Percentiles rank a stretch among this genome's conserved stretches.
These are phyloP conservation scores for Citrus hindsii DNA, from an alignment of 345 rosid species.

Conservation along the genomic window DNA sequence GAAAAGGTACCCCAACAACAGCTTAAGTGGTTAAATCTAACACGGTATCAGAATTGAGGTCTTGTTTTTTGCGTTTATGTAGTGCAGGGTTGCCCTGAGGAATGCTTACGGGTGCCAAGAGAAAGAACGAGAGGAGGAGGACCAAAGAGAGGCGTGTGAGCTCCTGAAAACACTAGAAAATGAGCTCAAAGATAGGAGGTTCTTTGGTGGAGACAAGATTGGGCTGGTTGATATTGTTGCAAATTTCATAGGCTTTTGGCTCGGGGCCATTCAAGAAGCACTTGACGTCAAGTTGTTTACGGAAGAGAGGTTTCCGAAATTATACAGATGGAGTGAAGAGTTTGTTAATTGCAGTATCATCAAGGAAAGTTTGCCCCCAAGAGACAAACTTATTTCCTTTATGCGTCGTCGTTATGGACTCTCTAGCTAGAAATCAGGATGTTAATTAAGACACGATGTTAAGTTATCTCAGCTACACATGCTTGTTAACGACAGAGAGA, in stretches of 20 bases:
- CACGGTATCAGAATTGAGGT: background rate
- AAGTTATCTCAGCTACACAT: background rate
- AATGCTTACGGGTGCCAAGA: slow-evolving; percentile 27
- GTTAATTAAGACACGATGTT: background rate
- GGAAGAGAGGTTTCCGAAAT: slow-evolving; percentile 40
- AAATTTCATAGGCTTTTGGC: slow-evolving; percentile 39
- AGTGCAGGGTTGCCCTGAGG: slow-evolving; percentile 36
- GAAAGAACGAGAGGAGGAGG: slow-evolving; percentile 29
- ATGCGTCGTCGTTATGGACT: background rate
- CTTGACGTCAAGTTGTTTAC: slow-evolving; percentile 38
- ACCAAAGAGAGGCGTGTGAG: slow-evolving; percentile 34
- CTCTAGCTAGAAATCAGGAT: background rate
- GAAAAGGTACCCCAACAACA: slow-evolving; percentile 29
- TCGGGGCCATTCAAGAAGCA: slow-evolving; percentile 33
- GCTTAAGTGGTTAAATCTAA: too few species aligned
- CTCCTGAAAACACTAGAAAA: slow-evolving; percentile 41
- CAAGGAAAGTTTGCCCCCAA: slow-evolving; percentile 44
- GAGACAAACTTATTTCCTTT: slow-evolving; percentile 24
- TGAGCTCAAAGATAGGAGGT: slow-evolving; percentile 46
- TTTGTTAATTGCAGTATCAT: slow-evolving; percentile 21
- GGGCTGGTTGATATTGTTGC: slow-evolving; percentile 59
- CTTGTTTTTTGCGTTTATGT: background rate
- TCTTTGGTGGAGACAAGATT: slow-evolving; percentile 60
- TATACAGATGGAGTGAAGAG: slow-evolving; percentile 36
- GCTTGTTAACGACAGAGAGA: too few species aligned